Evolutionary conservation across 208 protist genomes (phyloP), one percentile per base, ranked within the genome.

Genomic region (Endotrypanum monterogeii): DNA sequence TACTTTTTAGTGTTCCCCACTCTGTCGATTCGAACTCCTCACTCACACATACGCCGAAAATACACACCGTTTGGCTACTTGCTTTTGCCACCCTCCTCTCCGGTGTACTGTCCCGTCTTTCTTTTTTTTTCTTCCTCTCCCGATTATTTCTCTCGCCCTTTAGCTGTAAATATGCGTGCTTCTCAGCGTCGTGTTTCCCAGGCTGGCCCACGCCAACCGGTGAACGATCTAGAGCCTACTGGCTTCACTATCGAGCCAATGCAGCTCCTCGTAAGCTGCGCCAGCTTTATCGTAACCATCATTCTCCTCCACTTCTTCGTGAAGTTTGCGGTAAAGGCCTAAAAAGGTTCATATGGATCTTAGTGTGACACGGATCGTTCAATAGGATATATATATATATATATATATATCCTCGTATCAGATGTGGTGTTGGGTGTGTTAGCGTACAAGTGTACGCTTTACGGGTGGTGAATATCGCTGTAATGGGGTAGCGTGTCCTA

Each of bases 251-350:
- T 97, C 60, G 83, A 93, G 68, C 92, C 92, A 16, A 87, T 88
- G 75, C 89, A 94, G 72, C 83, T 97, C 6, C 71, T 97, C 67
- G 65, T 93, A 9, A 78, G 74, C 46, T 89, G 80, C 65, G 89
- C 75, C 12, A 74, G 62, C 8, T 97, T 97, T 68, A 86, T 97
- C 39, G 61, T 97, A 37, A 83, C 84, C 57, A 88, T 97, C n/a
- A 95, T 97, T 82, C 76, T 97, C 28, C 80, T 95, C 9, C 90
- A 97, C 78, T 97, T 97, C 83, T 95, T 93, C 68, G 79, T 89
- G 39, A 97, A 97, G 83, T 58, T 96, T 28, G 70, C 74, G 46
- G 82, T 74, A 20, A 86, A 85, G 75, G 37, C 74, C 28, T 69
- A 68, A 68, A 52, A 51, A 28, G n/a, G 1, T n/a, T 2, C 16